Evolutionary conservation across 495 filamentous ascomycete genomes (phyloP), one percentile per base, ranked within the genome.

Genomic region (Lindgomyces ingoldianus): DNA sequence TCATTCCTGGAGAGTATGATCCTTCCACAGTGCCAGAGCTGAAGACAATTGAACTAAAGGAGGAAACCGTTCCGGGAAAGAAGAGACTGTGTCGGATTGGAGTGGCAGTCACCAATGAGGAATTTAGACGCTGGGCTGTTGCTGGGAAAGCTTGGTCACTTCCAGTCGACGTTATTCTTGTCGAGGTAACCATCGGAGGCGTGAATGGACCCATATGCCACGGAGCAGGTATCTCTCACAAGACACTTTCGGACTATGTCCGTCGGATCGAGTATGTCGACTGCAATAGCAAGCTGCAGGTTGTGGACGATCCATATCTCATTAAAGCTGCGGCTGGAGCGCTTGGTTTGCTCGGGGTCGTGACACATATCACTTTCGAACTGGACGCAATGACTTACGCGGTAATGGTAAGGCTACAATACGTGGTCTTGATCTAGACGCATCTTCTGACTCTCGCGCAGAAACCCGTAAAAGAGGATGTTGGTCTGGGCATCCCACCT

Each of bases 121-220:
- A 77, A 29, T 77, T 84, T 26, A 68, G 81, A 24, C 71, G 79
- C 14, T 84, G 81, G 80, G 70, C 75, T 1, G 72, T 81, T 46
- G 61, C 67, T 8, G 74, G 77, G 33, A 70, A 79, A 18, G 67
- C 69, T 1, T 81, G 76, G 73, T 71, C 76, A 3, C 62, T 83
- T 3, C 78, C 81, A 1, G 63, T 79, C 3, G 79, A 84, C 64
- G 78, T 81, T 8, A 78, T 84, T 46, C 73, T 84, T 51, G 81
- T 83, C 6, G 81, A 84, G 74, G 78, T 83, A 26, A 84, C 82
- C 0, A 67, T 79, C 26, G 81, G 80, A 1, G 82, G 82, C 1
- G 74, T 75, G n/a, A 84, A 82, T 47, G 77, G 70, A 1, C 78
- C 79, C 0, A 82, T 83, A 49, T 84, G 82, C 60, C 82, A 84